A percentile compares a stretch with the other conserved stretches of the same genome.
Evolutionary conservation across 495 filamentous ascomycete species (phyloP).

Genomic region (Neurospora sp.): DNA sequence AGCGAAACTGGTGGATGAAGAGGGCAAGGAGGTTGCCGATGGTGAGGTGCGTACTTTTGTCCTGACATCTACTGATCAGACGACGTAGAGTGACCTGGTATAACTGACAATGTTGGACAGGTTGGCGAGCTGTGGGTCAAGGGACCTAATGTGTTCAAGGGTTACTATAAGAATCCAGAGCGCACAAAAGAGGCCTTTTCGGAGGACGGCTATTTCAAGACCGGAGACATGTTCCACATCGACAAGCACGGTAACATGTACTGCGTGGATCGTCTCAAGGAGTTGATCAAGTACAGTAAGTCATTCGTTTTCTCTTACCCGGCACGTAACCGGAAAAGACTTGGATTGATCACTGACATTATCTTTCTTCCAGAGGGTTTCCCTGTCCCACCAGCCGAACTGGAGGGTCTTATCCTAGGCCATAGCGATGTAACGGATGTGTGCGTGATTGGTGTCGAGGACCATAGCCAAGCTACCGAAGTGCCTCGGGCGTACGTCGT

Average conservation of each 20-base stretch:
- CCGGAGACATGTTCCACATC: slow-evolving; percentile 59
- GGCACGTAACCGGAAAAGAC: neutral
- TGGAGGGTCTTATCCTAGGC: slow-evolving; percentile 66
- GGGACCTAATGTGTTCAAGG: slow-evolving; percentile 67
- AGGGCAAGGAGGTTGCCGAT: slow-evolving; percentile 47
- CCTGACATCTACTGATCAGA: neutral
- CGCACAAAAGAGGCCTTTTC: slow-evolving; percentile 57
- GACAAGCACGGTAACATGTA: slow-evolving; percentile 46
- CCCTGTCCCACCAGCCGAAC: slow-evolving; percentile 79
- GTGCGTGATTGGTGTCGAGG: slow-evolving; percentile 74
- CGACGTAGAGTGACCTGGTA: neutral
- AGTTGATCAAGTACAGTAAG: slow-evolving; percentile 75
- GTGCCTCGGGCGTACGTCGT: slow-evolving; percentile 80
- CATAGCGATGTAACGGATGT: slow-evolving; percentile 71
- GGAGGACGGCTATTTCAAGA: slow-evolving; percentile 70
- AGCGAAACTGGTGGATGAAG: slow-evolving; percentile 66
- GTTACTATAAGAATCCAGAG: slow-evolving; percentile 62
- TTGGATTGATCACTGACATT: neutral
- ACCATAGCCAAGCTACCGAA: slow-evolving; percentile 60
- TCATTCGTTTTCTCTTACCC: neutral
- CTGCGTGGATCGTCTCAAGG: slow-evolving; percentile 79
- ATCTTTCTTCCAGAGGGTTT: slow-evolving; percentile 48
- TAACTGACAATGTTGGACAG: slow-evolving; percentile 16
- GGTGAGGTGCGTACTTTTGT: slow-evolving; percentile 26
- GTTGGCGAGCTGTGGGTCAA: slow-evolving; percentile 67